Evolutionary conservation across 352 stramenopile genomes (phyloP), one percentile per base, ranked within the genome.

Genomic region (Pythium aquatile): DNA sequence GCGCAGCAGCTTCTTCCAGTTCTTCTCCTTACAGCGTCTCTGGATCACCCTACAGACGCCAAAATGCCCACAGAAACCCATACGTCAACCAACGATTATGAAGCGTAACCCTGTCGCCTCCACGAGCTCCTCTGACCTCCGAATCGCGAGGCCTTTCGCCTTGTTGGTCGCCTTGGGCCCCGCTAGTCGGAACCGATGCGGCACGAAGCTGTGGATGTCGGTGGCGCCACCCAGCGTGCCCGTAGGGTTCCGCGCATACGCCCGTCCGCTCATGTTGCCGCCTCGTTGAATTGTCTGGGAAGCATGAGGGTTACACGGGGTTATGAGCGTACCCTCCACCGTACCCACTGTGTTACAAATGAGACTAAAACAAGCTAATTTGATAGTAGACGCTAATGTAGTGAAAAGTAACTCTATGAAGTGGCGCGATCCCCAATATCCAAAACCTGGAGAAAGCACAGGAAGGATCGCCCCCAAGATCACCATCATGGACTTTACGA

Each of bases 1-100:
- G 17, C 69, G 81, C 49, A 92, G 75, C 66, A 92, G 68, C 60
- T 92, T 92, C 59, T 81, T 80, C 83, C 83, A 92, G 74, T 92
- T 92, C 54, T 91, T 91, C 65, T 91, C 80, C 72, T 77, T 85
- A 55, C 80, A 90, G 42, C 76, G 80, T 30, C 77, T 64, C 24
- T 80, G 80, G 37, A 91, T 91, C 16, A 69, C 79, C 55, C 83
- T 91, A 49, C 39, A 26, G 17, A 30, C 29, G 20, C 20, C 20
- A 20, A 53, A 33, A 4, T 3, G 33, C 20, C n/a, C 46, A 33
- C 2, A 17, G 5, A 33, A n/a, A 32, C 1, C 11, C 29, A 5
- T 24, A 3, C 35, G 9, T 32, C 8, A 39, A n/a, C 16, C 13
- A 51, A 56, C 11, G 20, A 24, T 24, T 24, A 4, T 32, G 20